Evolutionary conservation across 768 basidiomycete species (phyloP).

Genomic region (Lactarius akahatsu): DNA sequence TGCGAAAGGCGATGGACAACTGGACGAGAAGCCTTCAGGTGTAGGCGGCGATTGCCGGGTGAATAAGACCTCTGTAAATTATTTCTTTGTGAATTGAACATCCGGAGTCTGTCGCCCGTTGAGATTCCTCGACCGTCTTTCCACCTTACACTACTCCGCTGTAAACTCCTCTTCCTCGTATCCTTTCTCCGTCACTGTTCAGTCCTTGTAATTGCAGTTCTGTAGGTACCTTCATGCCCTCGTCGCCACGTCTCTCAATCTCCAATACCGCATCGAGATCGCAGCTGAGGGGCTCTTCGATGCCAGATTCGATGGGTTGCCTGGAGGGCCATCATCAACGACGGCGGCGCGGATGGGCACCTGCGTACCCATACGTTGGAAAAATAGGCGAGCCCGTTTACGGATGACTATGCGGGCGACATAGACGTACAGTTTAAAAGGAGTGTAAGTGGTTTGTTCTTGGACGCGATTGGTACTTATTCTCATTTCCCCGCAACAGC

Average conservation of each 20-base stretch:
- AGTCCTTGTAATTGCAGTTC: slow-evolving; percentile 26
- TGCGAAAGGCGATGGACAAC: slow-evolving; percentile 10
- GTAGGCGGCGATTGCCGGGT: neutral
- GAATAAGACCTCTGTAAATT: neutral
- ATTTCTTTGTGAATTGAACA: neutral
- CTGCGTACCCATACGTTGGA: no score
- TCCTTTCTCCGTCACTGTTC: no score
- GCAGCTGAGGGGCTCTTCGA: slow-evolving; percentile 35
- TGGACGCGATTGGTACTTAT: no score
- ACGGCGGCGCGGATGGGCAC: slow-evolving; percentile 36
- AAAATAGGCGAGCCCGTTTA: no score
- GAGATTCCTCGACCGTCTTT: neutral
- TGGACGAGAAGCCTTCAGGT: neutral
- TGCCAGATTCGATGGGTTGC: slow-evolving; percentile 32
- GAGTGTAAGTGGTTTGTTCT: no score
- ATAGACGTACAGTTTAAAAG: no score
- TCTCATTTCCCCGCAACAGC: no score
- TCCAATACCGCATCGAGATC: slow-evolving; percentile 38
- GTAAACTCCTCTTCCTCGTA: neutral
- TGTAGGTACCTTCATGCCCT: slow-evolving; percentile 30
- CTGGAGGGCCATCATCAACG: slow-evolving; percentile 21
- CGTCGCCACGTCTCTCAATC: slow-evolving; percentile 31
- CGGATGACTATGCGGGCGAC: no score
- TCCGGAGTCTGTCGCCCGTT: no score
- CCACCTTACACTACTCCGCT: slow-evolving; percentile 11